phyloP scores from a whole-genome alignment of 768 basidiomycete species.

The Lactarius akahatsu region DNA sequence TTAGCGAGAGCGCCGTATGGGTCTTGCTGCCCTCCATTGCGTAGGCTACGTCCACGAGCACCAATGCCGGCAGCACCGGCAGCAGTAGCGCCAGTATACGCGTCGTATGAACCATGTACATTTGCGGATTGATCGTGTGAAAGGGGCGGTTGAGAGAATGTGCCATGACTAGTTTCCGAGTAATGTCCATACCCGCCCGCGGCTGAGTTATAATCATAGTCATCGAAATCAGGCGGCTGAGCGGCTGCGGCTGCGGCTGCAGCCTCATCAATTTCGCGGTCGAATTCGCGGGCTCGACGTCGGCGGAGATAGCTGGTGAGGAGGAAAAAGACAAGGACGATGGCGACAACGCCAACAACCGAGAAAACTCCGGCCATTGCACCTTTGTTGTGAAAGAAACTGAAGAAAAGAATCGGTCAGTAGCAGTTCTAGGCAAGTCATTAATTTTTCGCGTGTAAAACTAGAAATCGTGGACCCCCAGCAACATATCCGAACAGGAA shows the following conservation, averaged over 20 bases:
- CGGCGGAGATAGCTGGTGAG: slow-evolving; percentile 57
- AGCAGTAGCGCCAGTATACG: slow-evolving; percentile 35
- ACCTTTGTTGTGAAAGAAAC: slow-evolving; percentile 67
- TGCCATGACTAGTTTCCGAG: slow-evolving; percentile 57
- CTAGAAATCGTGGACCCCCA: background rate
- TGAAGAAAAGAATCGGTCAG: slow-evolving; percentile 1
- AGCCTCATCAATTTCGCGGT: slow-evolving; percentile 71
- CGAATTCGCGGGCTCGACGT: slow-evolving; percentile 61
- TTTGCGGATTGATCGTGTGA: slow-evolving; percentile 45
- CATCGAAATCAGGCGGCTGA: slow-evolving; percentile 50
- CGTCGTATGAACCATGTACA: slow-evolving; percentile 39
- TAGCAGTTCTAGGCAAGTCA: background rate
- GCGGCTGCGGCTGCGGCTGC: slow-evolving; percentile 61
- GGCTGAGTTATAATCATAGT: slow-evolving; percentile 40
- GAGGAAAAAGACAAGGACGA: slow-evolving; percentile 53
- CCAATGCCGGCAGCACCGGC: slow-evolving; percentile 43
- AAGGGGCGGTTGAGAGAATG: slow-evolving; percentile 45
- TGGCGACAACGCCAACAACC: slow-evolving; percentile 61
- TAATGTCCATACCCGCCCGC: slow-evolving; percentile 39
- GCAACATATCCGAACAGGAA: background rate
- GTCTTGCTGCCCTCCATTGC: slow-evolving; percentile 35
- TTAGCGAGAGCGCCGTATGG: slow-evolving; percentile 44
- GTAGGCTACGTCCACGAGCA: slow-evolving; percentile 37
- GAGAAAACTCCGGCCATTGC: slow-evolving; percentile 73
- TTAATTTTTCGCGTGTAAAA: background rate